These are phyloP conservation scores for Hygrophila difformis DNA, from an alignment of 257 asterid species.

Conservation along the genomic window DNA sequence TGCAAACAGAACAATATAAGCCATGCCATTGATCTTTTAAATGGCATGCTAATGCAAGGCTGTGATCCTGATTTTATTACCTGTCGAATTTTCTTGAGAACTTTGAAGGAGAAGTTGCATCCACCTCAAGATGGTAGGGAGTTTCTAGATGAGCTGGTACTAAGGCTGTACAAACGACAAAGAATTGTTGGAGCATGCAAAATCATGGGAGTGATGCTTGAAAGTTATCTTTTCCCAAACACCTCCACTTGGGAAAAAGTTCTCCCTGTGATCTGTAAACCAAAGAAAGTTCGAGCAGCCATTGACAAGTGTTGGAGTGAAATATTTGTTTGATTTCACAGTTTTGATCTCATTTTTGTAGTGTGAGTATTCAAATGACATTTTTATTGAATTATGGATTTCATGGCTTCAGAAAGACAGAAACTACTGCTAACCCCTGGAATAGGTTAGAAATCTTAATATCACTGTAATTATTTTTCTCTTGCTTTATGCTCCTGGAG, in stretches of 20 bases:
- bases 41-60: constrained; percentile 64
- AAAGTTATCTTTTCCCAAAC: constrained; percentile 50
- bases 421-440: constrained; percentile 9
- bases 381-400: neutral
- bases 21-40: constrained; percentile 63
- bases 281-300: constrained; percentile 52
- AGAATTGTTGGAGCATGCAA: constrained; percentile 60
- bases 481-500: neutral
- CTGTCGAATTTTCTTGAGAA: constrained; percentile 61
- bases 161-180: constrained; percentile 54
- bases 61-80: constrained; percentile 78
- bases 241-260: constrained; percentile 69
- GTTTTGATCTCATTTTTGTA: neutral
- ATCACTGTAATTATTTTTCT: no score
- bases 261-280: constrained; percentile 56
- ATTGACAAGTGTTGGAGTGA: constrained; percentile 68
- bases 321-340: constrained; percentile 40
- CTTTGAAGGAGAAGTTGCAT: constrained; percentile 45
- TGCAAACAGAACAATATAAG: constrained; percentile 55
- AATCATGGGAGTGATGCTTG: constrained; percentile 79
- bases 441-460: neutral
- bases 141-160: constrained; percentile 71
- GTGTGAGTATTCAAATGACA: no score
- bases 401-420: neutral
- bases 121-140: constrained; percentile 54